These are phyloP conservation scores for Zizania palustris DNA, from an alignment of 202 grass and related monocot genomes.

Conservation along the genomic window DNA sequence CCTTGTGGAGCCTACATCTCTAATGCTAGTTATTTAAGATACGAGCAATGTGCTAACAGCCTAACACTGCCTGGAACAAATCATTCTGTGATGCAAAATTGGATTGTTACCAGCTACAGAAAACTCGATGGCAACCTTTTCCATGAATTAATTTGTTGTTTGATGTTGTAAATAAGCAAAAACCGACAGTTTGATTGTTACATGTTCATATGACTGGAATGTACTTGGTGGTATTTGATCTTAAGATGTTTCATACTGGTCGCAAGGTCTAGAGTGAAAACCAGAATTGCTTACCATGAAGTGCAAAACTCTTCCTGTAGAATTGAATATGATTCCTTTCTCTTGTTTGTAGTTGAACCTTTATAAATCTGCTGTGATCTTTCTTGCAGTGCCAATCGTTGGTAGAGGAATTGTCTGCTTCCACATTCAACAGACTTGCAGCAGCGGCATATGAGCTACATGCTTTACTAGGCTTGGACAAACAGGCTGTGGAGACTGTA, in stretches of 20 bases:
- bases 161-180: slow-evolving; percentile 25
- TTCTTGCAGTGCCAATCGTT: slow-evolving; percentile 82
- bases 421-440: slow-evolving; percentile 98
- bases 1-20: not conserved
- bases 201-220: slow-evolving; percentile 21
- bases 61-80: not conserved
- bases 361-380: not conserved
- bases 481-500: slow-evolving; percentile 71
- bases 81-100: not conserved
- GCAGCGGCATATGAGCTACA: slow-evolving; percentile 92
- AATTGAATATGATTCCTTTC: slow-evolving; percentile 1
- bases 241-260: not conserved
- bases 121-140: slow-evolving; percentile 18
- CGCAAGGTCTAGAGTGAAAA: slow-evolving; percentile 5
- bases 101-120: not conserved
- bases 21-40: slow-evolving; percentile 3
- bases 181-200: not conserved
- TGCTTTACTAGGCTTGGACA: slow-evolving; percentile 81
- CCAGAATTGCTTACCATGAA: not conserved
- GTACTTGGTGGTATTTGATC: not conserved
- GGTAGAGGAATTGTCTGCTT: slow-evolving; percentile 91
- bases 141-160: slow-evolving; percentile 23
- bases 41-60: not conserved
- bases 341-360: slow-evolving; percentile 6
- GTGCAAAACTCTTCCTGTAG: slow-evolving; percentile 6